phyloP scores from a whole-genome alignment of 441 rosid species.

The Populus hybrid region DNA sequence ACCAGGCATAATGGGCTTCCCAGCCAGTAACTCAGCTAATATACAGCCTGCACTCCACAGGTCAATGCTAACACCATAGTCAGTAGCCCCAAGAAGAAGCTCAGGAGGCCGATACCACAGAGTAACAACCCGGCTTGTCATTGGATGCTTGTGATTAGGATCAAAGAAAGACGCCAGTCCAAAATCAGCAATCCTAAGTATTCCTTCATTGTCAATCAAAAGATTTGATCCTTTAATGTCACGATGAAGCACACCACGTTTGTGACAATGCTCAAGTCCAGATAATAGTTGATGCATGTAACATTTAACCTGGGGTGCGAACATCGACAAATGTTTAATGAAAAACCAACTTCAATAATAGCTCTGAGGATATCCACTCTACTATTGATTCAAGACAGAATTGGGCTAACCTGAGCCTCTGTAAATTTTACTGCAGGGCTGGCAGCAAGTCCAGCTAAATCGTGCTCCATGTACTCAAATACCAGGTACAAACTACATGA shows the following conservation, averaged over 20 bases:
- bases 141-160: constrained; percentile 68
- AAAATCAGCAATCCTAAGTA: constrained; percentile 88
- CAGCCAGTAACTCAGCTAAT: constrained; percentile 82
- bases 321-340: background rate
- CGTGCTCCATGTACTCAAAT: constrained; percentile 88
- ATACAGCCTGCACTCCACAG: constrained; percentile 98
- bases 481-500: constrained; percentile 58
- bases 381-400: constrained; percentile 17
- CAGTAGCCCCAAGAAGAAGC: constrained; percentile 92
- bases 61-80: constrained; percentile 83
- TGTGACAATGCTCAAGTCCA: constrained; percentile 91
- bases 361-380: constrained; percentile 1
- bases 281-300: constrained; percentile 73
- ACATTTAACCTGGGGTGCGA: constrained; percentile 70
- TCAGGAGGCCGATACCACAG: constrained; percentile 95
- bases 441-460: constrained; percentile 90
- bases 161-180: constrained; percentile 84
- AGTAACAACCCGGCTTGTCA: constrained; percentile 96
- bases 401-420: constrained; percentile 64
- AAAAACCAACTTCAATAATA: background rate
- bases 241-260: constrained; percentile 85
- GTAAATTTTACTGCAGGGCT: constrained; percentile 80
- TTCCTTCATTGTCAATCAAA: constrained; percentile 78
- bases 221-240: constrained; percentile 96
- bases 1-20: constrained; percentile 93